Evolutionary conservation across 2,329 filamentous ascomycete genomes (phyloP).

Genomic region (Thielaviopsis cerberus): DNA sequence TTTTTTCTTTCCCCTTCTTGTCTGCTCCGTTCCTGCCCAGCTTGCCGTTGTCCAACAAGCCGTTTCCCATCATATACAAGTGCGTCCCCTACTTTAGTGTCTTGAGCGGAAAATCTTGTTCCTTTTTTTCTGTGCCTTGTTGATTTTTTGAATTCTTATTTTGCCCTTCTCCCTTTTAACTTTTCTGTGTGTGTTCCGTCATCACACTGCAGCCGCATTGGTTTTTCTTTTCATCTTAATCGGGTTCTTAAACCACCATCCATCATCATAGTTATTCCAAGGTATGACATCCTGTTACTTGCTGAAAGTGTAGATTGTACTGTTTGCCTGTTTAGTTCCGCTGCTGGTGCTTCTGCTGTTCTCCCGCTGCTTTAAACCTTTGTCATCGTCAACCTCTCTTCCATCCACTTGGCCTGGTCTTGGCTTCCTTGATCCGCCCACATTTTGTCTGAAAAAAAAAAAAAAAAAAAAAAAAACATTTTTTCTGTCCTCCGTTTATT

Average conservation of each 20-base stretch:
- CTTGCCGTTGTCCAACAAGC: too few species aligned
- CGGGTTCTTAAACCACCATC: background rate
- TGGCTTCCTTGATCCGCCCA: background rate
- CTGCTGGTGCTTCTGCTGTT: background rate
- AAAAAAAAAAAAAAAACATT: too few species aligned
- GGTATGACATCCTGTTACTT: background rate
- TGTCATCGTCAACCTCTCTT: background rate
- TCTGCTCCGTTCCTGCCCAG: background rate
- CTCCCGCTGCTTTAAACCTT: background rate
- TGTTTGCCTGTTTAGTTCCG: background rate
- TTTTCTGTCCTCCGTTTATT: background rate
- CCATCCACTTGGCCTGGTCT: background rate
- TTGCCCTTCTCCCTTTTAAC: background rate
- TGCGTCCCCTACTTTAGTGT: background rate
- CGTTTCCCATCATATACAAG: background rate
- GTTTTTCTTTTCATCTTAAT: background rate
- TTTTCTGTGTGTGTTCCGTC: background rate
- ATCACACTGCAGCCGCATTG: background rate
- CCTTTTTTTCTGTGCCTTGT: background rate
- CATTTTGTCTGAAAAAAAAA: background rate
- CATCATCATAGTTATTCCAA: background rate
- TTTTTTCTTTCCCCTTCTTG: background rate
- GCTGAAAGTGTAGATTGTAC: background rate
- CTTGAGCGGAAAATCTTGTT: background rate
- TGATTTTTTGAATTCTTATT: background rate